These are phyloP conservation scores for Cladobotryum protrusum DNA, from an alignment of 2,329 filamentous ascomycete species.

Conservation along the genomic window DNA sequence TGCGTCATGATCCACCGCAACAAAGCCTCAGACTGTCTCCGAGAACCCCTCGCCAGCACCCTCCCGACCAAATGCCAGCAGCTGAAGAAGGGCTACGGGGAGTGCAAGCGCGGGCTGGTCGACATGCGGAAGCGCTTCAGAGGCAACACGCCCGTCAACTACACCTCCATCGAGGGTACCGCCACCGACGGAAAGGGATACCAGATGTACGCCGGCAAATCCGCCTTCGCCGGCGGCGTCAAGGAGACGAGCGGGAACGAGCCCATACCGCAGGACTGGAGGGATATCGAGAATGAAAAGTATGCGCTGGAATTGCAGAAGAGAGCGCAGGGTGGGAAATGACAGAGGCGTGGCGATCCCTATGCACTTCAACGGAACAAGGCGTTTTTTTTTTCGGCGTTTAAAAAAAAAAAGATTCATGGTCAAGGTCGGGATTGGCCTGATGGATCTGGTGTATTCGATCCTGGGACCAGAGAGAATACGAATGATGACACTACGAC, in stretches of 20 bases:
- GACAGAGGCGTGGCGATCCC: not conserved
- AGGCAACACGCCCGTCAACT: slow-evolving; percentile 79
- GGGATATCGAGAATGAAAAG: slow-evolving; percentile 59
- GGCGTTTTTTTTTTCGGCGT: no score
- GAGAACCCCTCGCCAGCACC: slow-evolving; percentile 70
- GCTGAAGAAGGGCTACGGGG: slow-evolving; percentile 84
- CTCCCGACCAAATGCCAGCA: slow-evolving; percentile 87
- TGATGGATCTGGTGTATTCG: no score
- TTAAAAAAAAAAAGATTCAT: not conserved
- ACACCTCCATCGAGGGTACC: slow-evolving; percentile 46
- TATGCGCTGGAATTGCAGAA: slow-evolving; percentile 35
- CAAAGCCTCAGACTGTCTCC: slow-evolving; percentile 80
- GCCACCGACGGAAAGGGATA: slow-evolving; percentile 42
- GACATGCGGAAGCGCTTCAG: slow-evolving; percentile 99
- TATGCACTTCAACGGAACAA: no score
- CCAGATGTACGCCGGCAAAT: slow-evolving; percentile 74
- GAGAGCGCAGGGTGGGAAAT: slow-evolving; percentile 12
- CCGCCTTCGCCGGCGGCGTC: slow-evolving; percentile 59
- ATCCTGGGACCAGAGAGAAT: no score
- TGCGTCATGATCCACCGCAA: slow-evolving; percentile 92
- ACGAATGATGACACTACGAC: no score
- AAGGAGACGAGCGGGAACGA: slow-evolving; percentile 64
- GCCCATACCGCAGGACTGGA: slow-evolving; percentile 53
- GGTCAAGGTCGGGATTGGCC: not conserved
- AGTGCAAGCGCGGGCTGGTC: slow-evolving; percentile 93